Conservation (phyloP, 2,329 filamentous ascomycete species). For the Curvularia sp. region DNA sequence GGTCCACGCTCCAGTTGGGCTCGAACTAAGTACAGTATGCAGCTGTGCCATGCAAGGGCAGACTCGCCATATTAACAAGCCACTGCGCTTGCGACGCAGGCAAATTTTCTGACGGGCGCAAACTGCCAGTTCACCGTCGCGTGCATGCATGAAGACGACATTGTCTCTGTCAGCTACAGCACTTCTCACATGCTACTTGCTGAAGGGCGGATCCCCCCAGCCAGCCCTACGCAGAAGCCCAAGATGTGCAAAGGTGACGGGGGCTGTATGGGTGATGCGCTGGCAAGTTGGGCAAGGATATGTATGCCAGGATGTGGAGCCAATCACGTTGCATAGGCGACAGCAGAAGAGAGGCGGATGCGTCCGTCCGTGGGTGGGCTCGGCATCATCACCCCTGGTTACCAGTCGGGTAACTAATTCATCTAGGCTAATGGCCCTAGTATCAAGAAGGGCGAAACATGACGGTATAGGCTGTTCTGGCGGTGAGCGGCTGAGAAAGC, state of each 20-base stretch:
- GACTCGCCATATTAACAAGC: background rate
- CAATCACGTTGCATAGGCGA: slow-evolving; percentile 22
- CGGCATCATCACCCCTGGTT: slow-evolving; percentile 27
- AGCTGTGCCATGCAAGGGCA: slow-evolving; percentile 1
- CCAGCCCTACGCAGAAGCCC: slow-evolving; percentile 22
- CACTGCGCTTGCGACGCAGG: slow-evolving; percentile 7
- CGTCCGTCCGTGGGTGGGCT: slow-evolving; percentile 19
- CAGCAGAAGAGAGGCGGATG: slow-evolving; percentile 19
- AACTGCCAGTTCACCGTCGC: slow-evolving; percentile 31
- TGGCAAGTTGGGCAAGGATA: slow-evolving; percentile 33
- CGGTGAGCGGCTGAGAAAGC: slow-evolving; percentile 6
- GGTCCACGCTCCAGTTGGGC: too few species aligned
- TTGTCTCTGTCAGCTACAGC: background rate
- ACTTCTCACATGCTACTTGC: slow-evolving; percentile 23
- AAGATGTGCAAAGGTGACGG: slow-evolving; percentile 10
- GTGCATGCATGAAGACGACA: slow-evolving; percentile 3
- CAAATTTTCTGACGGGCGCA: background rate
- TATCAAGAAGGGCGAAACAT: slow-evolving; percentile 6
- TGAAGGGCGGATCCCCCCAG: slow-evolving; percentile 6
- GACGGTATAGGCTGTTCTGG: slow-evolving; percentile 14
- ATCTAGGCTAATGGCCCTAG: slow-evolving; percentile 4
- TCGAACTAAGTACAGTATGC: background rate
- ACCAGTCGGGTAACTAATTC: slow-evolving; percentile 20
- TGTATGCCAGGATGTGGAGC: slow-evolving; percentile 5
- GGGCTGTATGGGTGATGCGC: slow-evolving; percentile 35